Evolutionary conservation across 1,139 yeast species (phyloP), one percentile per base, ranked within the genome.

Genomic region (Kazachstania sp.): DNA sequence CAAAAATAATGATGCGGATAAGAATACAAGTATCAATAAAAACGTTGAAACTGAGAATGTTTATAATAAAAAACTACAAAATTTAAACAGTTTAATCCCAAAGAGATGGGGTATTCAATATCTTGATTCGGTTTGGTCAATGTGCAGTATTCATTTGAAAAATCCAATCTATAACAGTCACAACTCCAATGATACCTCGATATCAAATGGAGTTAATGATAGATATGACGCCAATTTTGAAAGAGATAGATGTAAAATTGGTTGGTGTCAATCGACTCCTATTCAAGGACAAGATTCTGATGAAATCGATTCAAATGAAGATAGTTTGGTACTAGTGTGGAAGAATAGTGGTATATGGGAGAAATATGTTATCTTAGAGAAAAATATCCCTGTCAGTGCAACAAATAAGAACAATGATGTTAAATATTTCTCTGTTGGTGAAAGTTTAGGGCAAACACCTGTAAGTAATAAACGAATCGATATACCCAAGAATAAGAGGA

Each of bases 91-190:
- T 49, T 56, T 54, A 37, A 54, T 86, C n/a, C 88, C 92, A 2
- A 66, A 83, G 9, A 75, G 86, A 20, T 51, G 65, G 55, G 69
- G 78, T 45, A 87, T 92, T 28, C 73, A 76, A 45, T 90, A 90
- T 64, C 85, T 90, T 66, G 78, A 83, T 48, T 83, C 95, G 1
- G 83, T 85, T 13, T 90, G 97, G 97, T 83, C 95, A 41, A 86
- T 84, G 68, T 87, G 88, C 44, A 82, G 90, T 0, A 72, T 79
- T n/a, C 83, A 84, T 55, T 77, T 88, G 35, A 75, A 73, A 50
- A 55, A 61, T 30, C 67, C 63, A 2, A 41, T 51, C 37, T 36
- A 51, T 39, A 30, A n/a, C 11, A 51, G 16, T 15, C 18, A 23
- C 8, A 23, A 4, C 20, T 2, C 18, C 8, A 32, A 15, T 8